Conservation (phyloP, 1,284 basidiomycete species). For the Farysia itapuensis region DNA sequence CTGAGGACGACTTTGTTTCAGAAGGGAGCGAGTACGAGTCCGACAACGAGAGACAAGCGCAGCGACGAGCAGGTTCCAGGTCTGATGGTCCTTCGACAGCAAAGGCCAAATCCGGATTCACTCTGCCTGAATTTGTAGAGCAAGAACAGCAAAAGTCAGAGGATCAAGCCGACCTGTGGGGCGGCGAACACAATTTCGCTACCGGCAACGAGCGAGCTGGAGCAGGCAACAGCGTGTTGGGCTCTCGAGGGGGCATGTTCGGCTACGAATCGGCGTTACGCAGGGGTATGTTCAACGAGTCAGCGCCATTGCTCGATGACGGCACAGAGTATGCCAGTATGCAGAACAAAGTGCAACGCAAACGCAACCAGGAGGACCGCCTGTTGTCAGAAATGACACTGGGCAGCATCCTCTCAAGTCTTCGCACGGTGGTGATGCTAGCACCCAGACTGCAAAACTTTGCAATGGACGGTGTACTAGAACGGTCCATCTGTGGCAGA, state of each 20-base stretch:
- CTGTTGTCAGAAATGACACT: conserved; percentile 37
- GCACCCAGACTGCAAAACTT: conserved; percentile 32
- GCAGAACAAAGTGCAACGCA: conserved; percentile 16
- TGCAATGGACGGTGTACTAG: conserved; percentile 40
- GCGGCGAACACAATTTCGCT: conserved; percentile 31
- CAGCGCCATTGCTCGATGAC: conserved; percentile 15
- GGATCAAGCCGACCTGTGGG: conserved; percentile 35
- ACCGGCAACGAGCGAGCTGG: conserved; percentile 38
- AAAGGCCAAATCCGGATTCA: conserved; percentile 1
- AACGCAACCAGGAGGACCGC: conserved; percentile 33
- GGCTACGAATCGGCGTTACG: conserved; percentile 34
- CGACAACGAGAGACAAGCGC: conserved; percentile 12
- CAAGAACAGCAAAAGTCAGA: conserved; percentile 34
- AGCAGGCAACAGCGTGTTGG: conserved; percentile 30
- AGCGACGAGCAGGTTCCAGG: background rate
- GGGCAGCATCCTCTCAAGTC: conserved; percentile 28
- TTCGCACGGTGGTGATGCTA: conserved; percentile 33
- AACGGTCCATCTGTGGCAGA: conserved; percentile 35
- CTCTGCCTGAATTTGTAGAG: conserved; percentile 25
- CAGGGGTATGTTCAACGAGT: conserved; percentile 20
- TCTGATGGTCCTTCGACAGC: conserved; percentile 1
- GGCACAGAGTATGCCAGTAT: conserved; percentile 21
- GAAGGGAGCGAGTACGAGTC: conserved; percentile 31
- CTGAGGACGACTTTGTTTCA: conserved; percentile 22
- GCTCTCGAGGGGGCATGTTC: conserved; percentile 34